phyloP scores from a whole-genome alignment of 345 rosid genomes.

The Odontarrhena argentea region DNA sequence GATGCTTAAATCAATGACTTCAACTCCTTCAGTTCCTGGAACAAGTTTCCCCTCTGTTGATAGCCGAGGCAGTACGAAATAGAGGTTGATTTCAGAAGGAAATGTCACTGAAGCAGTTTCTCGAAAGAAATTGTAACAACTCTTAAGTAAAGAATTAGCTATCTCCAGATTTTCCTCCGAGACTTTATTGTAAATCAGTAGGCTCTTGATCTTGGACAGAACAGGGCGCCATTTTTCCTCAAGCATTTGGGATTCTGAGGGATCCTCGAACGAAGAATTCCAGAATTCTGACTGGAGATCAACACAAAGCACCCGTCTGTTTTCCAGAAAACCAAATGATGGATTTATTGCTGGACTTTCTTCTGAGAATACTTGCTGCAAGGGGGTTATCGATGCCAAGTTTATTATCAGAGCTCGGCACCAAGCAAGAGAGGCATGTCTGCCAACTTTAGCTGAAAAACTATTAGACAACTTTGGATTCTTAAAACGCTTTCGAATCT shows the following conservation, averaged over 20 bases:
- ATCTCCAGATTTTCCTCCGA: conserved; percentile 63
- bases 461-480: conserved; percentile 81
- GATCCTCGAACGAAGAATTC: conserved; percentile 70
- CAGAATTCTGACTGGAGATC: conserved; percentile 72
- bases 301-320: conserved; percentile 62
- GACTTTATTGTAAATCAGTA: conserved; percentile 56
- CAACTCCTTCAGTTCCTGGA: conserved; percentile 67
- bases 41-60: conserved; percentile 49
- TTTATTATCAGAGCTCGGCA: conserved; percentile 70
- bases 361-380: conserved; percentile 47
- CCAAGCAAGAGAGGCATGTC: conserved; percentile 95
- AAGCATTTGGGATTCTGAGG: conserved; percentile 53
- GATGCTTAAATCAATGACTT: conserved; percentile 77
- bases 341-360: conserved; percentile 49
- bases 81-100: conserved; percentile 70
- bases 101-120: conserved; percentile 72
- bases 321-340: conserved; percentile 50
- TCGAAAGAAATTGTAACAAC: conserved; percentile 77
- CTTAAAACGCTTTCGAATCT: conserved; percentile 87
- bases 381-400: conserved; percentile 78
- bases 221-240: conserved; percentile 72
- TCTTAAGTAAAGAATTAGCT: conserved; percentile 71
- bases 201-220: conserved; percentile 65
- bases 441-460: conserved; percentile 81
- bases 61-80: conserved; percentile 54